These are phyloP conservation scores for Taxillus chinensis DNA, from an alignment of 164 flowering plant genomes.

Conservation along the genomic window DNA sequence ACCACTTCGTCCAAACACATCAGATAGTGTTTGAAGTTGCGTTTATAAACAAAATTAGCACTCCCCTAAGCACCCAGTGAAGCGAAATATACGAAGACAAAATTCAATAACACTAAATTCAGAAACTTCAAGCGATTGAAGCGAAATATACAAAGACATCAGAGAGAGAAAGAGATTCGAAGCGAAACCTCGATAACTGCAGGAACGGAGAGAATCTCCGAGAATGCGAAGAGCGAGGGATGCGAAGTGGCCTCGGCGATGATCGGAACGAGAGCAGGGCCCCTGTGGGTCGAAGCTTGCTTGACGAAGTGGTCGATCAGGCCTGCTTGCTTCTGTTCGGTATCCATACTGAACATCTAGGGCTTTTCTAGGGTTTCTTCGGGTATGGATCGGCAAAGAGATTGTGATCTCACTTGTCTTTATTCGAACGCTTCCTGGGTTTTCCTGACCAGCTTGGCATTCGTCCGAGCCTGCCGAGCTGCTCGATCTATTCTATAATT, in stretches of 20 bases:
- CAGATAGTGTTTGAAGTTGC: no score
- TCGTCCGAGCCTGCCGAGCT: no score
- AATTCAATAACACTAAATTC: background rate
- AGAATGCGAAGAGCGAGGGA: conserved; percentile 80
- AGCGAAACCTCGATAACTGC: conserved; percentile 45
- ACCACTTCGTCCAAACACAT: no score
- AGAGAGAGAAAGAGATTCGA: background rate
- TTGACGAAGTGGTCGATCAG: conserved; percentile 62
- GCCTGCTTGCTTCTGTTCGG: conserved; percentile 82
- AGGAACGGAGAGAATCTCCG: conserved; percentile 83
- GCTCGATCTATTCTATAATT: no score
- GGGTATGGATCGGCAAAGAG: no score
- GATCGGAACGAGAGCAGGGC: conserved; percentile 39
- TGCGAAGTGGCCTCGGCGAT: conserved; percentile 74
- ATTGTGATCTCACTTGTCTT: no score
- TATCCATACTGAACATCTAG: conserved; percentile 37
- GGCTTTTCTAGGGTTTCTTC: background rate
- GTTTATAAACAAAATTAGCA: no score
- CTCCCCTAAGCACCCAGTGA: no score
- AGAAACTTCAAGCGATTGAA: background rate
- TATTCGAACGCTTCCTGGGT: no score
- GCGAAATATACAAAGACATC: background rate
- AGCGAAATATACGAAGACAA: background rate
- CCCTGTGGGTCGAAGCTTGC: conserved; percentile 48
- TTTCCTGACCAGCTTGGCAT: no score